Base-by-base conservation (phyloP, 2,329 filamentous ascomycete genomes). In the Talaromyces amestolkiae region DNA sequence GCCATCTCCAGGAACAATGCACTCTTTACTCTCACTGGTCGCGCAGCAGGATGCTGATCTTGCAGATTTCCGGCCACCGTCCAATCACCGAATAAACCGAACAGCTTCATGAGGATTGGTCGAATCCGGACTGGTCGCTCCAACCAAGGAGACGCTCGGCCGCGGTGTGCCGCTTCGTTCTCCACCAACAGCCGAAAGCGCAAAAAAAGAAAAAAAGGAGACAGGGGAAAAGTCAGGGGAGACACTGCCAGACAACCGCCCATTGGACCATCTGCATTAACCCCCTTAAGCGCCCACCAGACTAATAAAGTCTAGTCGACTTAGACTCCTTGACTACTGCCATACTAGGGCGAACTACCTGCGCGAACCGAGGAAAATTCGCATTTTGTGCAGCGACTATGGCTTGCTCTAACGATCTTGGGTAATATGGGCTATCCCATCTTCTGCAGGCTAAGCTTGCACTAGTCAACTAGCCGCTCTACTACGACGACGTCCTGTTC, bases 281-380 rank as follows among this genome's bases (percentile, higher is more conserved):
- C 47, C 56, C 54, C 56, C 39, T 58, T 58, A 45, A 59, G 56
- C 56, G 56, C 56, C 56, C 56, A 43, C 56, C 39, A 45, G 35
- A 43, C 54, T 43, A 58, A 39, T 39, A 17, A 41, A 41, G 56
- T 43, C 24, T 59, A 59, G 56, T 43, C 37, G 35, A 31, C 56
- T 31, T 59, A 59, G 39, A 59, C 56, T 58, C 35, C 54, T 35
- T 39, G 54, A 58, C 37, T 56, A 56, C 51, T 19, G 24, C 27
- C 31, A 9, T 27, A 37, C 31, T 45, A 27, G 56, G n/a, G 56
- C 56, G 56, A 59, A 59, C 56, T 27, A 37, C 54, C 19, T 54
- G 47, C n/a, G 47, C 27, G 49, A 53, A 53, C 49, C 49, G 27
- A 56, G 31, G 53, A 56, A 39, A 56, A 22, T 56, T 56, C 33